A percentile compares a stretch with the other conserved stretches of the same genome.
Conservation (phyloP, 2,329 filamentous ascomycete genomes). For the Aspergillus sp. region DNA sequence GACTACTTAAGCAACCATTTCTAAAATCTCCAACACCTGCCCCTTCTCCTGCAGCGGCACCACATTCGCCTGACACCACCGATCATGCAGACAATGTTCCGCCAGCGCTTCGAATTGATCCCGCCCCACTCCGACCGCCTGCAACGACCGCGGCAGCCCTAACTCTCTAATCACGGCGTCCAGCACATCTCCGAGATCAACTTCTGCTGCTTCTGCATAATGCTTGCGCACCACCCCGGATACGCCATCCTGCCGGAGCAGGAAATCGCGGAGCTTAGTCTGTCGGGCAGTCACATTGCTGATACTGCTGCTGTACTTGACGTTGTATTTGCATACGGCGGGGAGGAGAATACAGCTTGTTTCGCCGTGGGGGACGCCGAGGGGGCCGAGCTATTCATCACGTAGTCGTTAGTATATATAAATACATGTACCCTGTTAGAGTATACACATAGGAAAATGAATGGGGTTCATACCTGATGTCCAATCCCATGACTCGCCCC, state of each 20-base stretch:
- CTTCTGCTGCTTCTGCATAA: slow-evolving; percentile 25
- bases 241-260: slow-evolving; percentile 44
- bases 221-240: slow-evolving; percentile 36
- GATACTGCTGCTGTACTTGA: slow-evolving; percentile 37
- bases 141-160: slow-evolving; percentile 57
- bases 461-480: slow-evolving; percentile 44
- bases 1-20: slow-evolving; percentile 35
- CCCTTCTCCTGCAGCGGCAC: slow-evolving; percentile 50
- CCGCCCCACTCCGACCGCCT: slow-evolving; percentile 53
- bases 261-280: slow-evolving; percentile 40
- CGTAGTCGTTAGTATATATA: not conserved
- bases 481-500: slow-evolving; percentile 57
- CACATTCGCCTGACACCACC: slow-evolving; percentile 55
- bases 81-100: slow-evolving; percentile 53
- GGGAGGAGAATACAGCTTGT: slow-evolving; percentile 61
- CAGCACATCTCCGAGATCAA: slow-evolving; percentile 56
- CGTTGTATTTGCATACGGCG: slow-evolving; percentile 60
- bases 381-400: slow-evolving; percentile 47
- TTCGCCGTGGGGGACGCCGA: slow-evolving; percentile 62
- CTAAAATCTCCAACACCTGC: slow-evolving; percentile 57
- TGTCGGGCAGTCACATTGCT: slow-evolving; percentile 34
- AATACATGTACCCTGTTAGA: too few species aligned
- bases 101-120: slow-evolving; percentile 54
- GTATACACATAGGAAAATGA: too few species aligned
- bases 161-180: slow-evolving; percentile 55